Conservation (phyloP, 371 early-diverging fungal species). For the Agmasoma carcini region DNA sequence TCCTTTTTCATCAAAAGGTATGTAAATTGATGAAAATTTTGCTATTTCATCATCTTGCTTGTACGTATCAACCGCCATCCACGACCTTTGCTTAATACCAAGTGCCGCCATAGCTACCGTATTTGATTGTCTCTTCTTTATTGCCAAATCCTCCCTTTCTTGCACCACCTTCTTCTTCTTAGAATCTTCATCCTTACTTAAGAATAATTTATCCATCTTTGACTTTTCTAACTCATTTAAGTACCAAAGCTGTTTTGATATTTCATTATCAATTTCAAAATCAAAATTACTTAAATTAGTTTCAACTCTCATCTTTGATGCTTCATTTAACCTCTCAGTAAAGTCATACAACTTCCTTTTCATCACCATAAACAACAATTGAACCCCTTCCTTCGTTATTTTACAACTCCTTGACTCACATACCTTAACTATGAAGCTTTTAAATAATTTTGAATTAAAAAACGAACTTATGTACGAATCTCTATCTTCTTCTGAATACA, state of each 20-base stretch:
- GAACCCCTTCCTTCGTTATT: constrained; percentile 37
- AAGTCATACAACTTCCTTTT: constrained; percentile 51
- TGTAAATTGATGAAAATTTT: constrained; percentile 46
- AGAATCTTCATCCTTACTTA: constrained; percentile 47
- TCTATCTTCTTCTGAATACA: constrained; percentile 34
- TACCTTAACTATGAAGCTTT: constrained; percentile 44
- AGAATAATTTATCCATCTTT: constrained; percentile 47
- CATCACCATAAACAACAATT: constrained; percentile 46
- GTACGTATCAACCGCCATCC: constrained; percentile 44
- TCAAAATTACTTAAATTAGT: constrained; percentile 22
- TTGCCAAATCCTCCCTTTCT: constrained; percentile 54
- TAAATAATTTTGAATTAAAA: constrained; percentile 47
- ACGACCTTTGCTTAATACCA: constrained; percentile 51
- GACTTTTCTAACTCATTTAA: constrained; percentile 53
- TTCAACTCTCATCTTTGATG: constrained; percentile 49
- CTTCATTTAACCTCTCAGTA: constrained; percentile 49
- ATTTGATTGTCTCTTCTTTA: constrained; percentile 53
- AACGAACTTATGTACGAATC: constrained; percentile 33
- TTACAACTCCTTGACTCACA: constrained; percentile 35
- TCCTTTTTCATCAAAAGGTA: constrained; percentile 49
- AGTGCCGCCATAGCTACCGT: constrained; percentile 54
- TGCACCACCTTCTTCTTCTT: constrained; percentile 50
- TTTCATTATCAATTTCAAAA: constrained; percentile 52
- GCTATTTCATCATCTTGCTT: constrained; percentile 38
- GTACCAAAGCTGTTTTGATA: constrained; percentile 53